A percentile compares a stretch with the other conserved stretches of the same genome.
phyloP scores from a whole-genome alignment of 139 green algal genomes.

The Dunaliella primolecta region DNA sequence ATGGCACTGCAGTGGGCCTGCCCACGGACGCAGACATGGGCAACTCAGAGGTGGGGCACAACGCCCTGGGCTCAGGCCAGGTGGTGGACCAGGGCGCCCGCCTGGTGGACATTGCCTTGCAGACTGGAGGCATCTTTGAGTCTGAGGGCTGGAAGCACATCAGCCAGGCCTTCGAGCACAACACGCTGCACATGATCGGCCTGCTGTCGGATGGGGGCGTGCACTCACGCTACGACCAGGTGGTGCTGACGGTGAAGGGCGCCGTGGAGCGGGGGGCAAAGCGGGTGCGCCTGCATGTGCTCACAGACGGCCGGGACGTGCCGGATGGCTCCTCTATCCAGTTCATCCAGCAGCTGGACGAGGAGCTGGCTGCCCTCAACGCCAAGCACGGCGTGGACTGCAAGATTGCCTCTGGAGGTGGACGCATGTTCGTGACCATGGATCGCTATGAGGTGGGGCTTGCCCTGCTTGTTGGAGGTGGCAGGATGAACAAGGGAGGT shows the following conservation, averaged over 20 bases:
- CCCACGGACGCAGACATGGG: constrained; percentile 93
- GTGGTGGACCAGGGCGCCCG: constrained; percentile 89
- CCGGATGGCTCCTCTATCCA: constrained; percentile 77
- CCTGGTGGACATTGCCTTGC: constrained; percentile 89
- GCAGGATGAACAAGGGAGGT: too few relatives aligned
- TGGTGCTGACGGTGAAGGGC: constrained; percentile 57
- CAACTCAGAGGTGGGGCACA: constrained; percentile 90
- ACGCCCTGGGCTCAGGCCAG: constrained; percentile 91
- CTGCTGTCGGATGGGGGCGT: constrained; percentile 92
- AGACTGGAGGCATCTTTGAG: constrained; percentile 73
- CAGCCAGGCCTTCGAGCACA: constrained; percentile 59
- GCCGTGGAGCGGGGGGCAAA: constrained; percentile 81
- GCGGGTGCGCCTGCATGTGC: constrained; percentile 83
- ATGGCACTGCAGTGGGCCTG: constrained; percentile 90
- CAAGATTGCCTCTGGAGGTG: constrained; percentile 88
- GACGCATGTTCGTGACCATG: constrained; percentile 95
- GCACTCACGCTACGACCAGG: constrained; percentile 88
- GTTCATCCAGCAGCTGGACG: constrained; percentile 74
- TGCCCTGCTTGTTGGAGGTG: background rate
- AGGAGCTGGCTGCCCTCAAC: constrained; percentile 47
- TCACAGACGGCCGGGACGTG: constrained; percentile 93
- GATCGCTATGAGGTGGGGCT: constrained; percentile 92
- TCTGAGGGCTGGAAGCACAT: constrained; percentile 84
- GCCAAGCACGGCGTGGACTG: constrained; percentile 56
- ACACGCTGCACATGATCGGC: constrained; percentile 95